Conservation (phyloP, 163 green algal species). For the Chlamydomonas reinhardtii region DNA sequence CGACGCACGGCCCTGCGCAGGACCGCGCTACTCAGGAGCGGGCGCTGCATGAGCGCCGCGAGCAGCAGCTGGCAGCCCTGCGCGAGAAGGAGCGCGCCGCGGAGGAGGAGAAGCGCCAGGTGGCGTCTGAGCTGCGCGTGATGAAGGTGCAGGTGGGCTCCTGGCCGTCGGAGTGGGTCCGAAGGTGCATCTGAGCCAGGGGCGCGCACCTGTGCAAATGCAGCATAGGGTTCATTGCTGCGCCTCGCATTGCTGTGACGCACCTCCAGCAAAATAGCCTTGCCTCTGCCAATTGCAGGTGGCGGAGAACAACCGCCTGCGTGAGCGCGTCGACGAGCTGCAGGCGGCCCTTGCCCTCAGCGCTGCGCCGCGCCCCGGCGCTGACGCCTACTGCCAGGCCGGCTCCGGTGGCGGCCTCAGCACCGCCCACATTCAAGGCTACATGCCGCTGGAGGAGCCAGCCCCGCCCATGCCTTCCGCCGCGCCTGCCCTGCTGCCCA, state of each 20-base stretch:
- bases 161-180: too few relatives aligned
- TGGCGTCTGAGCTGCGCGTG: conserved; percentile 21
- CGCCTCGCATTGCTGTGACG: not conserved
- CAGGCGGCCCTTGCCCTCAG: not conserved
- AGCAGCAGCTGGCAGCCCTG: conserved; percentile 12
- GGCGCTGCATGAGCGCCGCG: conserved; percentile 8
- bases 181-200: too few relatives aligned
- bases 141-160: not conserved
- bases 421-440: too few relatives aligned
- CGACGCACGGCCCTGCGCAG: not conserved
- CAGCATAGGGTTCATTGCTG: not conserved
- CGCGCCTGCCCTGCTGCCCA: not conserved
- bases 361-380: not conserved
- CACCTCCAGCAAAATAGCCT: too few relatives aligned
- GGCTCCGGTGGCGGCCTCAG: not conserved
- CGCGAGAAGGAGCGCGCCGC: not conserved
- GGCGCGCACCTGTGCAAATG: too few relatives aligned
- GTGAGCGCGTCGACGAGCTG: not conserved
- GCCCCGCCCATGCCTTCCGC: too few relatives aligned
- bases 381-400: not conserved
- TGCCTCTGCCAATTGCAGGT: not conserved
- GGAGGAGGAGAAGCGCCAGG: conserved; percentile 6
- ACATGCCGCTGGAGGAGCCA: too few relatives aligned
- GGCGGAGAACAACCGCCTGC: conserved; percentile 21
- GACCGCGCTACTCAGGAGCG: conserved; percentile 16